Conservation (phyloP, 306 rosid species). For the Casuarina cunninghamiana region DNA sequence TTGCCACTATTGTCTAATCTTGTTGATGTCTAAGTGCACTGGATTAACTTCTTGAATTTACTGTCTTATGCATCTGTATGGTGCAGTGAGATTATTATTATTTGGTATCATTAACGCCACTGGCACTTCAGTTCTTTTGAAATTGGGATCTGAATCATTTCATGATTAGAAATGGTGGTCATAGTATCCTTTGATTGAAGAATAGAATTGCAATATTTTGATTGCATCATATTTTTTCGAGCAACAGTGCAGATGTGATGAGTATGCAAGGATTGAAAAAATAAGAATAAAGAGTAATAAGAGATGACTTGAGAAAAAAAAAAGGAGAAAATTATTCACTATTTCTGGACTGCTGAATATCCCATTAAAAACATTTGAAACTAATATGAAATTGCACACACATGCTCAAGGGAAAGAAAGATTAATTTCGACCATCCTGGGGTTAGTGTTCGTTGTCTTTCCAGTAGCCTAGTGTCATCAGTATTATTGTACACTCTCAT, state of each 20-base stretch:
- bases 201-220: neutral
- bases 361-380: neutral
- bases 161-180: neutral
- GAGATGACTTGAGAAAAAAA: neutral
- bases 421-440: neutral
- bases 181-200: neutral
- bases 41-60: too few relatives aligned
- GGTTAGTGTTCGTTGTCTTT: neutral
- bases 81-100: neutral
- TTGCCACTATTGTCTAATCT: conserved; percentile 10
- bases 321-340: neutral
- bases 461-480: neutral
- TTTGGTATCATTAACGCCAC: neutral
- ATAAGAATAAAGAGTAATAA: neutral
- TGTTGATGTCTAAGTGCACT: neutral
- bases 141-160: neutral
- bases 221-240: neutral
- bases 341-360: neutral
- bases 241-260: neutral
- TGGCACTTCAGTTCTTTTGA: neutral
- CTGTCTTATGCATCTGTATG: too few relatives aligned
- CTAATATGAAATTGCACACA: neutral
- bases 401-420: neutral
- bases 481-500: too few relatives aligned
- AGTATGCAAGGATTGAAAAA: neutral